Evolutionary conservation across 192 early-diverging fungal species (phyloP).

Genomic region (Spinellus fusiger): DNA sequence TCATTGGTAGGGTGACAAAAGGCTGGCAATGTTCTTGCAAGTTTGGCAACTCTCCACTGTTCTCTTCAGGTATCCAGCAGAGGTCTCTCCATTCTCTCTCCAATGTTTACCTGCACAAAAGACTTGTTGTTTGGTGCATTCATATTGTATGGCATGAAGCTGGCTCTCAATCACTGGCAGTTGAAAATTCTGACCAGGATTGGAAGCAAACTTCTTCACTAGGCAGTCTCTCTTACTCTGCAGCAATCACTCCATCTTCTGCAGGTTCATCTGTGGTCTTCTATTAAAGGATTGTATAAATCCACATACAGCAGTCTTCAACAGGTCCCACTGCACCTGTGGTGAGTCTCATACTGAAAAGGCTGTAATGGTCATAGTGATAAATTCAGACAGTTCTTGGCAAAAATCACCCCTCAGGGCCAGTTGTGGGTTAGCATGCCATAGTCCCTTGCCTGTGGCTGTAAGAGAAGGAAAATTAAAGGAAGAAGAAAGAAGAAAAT

Average conservation of each 20-base stretch:
- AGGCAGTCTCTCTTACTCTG: constrained; percentile 1
- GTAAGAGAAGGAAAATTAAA: background rate
- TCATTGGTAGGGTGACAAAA: background rate
- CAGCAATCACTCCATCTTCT: background rate
- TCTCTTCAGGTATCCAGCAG: background rate
- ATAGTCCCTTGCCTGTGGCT: constrained; percentile 3
- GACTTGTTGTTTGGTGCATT: background rate
- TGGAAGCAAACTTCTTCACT: background rate
- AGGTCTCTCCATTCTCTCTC: constrained; percentile 8
- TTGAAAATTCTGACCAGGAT: background rate
- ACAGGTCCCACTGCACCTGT: constrained; percentile 1
- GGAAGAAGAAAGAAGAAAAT: constrained; percentile 1
- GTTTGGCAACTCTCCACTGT: background rate
- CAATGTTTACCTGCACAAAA: constrained; percentile 4
- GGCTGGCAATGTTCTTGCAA: background rate
- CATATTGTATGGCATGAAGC: background rate
- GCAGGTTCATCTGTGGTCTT: too few species aligned
- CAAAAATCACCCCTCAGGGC: background rate
- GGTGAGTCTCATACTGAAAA: background rate
- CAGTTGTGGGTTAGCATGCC: constrained; percentile 9
- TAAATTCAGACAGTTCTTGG: background rate
- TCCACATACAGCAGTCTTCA: background rate
- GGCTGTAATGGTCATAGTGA: background rate
- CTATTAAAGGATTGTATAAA: background rate
- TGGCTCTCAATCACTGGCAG: background rate